Percentiles rank a stretch among this genome's conserved stretches.
These are phyloP conservation scores for Vitis labrusca DNA, from an alignment of 164 flowering plant species.

Conservation along the genomic window DNA sequence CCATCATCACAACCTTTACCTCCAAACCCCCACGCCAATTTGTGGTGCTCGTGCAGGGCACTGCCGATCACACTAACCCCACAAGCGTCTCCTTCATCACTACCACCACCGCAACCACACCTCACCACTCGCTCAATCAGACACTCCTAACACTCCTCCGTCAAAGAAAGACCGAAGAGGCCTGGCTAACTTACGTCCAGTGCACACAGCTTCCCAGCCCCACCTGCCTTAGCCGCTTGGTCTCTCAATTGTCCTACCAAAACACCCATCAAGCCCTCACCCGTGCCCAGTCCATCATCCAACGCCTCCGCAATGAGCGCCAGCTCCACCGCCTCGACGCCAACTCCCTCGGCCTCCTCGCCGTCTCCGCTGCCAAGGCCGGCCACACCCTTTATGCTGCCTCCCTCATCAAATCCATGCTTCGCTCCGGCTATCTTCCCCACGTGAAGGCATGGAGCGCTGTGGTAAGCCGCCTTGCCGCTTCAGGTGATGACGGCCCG, in stretches of 20 bases:
- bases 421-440: conserved; percentile 78
- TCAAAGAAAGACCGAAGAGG: conserved; percentile 81
- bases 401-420: conserved; percentile 85
- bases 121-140: conserved; percentile 25
- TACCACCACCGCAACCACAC: conserved; percentile 11
- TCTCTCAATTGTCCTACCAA: conserved; percentile 80
- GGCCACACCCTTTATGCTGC: conserved; percentile 74
- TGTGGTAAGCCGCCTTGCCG: conserved; percentile 78
- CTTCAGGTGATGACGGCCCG: conserved; percentile 75
- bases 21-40: conserved; percentile 17
- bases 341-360: conserved; percentile 92
- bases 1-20: conserved; percentile 15
- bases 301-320: conserved; percentile 72
- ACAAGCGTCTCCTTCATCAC: conserved; percentile 15
- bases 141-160: conserved; percentile 63
- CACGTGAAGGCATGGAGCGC: conserved; percentile 99
- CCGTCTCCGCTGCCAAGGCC: conserved; percentile 66
- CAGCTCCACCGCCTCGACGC: conserved; percentile 96
- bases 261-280: conserved; percentile 46
- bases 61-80: conserved; percentile 24
- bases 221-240: conserved; percentile 86
- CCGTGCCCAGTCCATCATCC: conserved; percentile 81
- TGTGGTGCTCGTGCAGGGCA: conserved; percentile 19
- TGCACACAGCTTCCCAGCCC: conserved; percentile 61
- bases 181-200: conserved; percentile 61